A percentile compares a stretch with the other conserved stretches of the same genome.
These are phyloP conservation scores for Sambucus nigra DNA, from an alignment of 129 eudicot species.

Conservation along the genomic window DNA sequence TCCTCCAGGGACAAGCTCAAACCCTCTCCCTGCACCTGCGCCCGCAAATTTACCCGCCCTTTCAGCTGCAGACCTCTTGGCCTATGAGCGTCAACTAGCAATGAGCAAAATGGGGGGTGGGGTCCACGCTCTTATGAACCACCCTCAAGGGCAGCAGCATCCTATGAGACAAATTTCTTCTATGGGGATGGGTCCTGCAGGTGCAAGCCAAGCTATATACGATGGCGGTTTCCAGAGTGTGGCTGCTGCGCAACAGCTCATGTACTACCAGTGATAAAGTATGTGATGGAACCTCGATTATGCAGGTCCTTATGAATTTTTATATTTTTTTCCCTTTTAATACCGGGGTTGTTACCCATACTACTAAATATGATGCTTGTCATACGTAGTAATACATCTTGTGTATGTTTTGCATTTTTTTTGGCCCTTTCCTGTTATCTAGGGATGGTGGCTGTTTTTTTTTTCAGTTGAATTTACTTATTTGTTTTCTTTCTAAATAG, in stretches of 20 bases:
- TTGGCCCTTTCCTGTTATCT: background rate
- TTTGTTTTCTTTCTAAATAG: background rate
- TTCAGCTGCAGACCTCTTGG: slow-evolving; percentile 58
- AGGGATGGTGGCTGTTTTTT: slow-evolving; percentile 1
- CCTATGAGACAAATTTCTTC: slow-evolving; percentile 50
- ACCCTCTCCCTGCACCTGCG: slow-evolving; percentile 89
- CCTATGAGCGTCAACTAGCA: slow-evolving; percentile 72
- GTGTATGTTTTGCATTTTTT: background rate
- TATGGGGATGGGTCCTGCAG: slow-evolving; percentile 75
- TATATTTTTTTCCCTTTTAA: background rate
- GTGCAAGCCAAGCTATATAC: slow-evolving; percentile 86
- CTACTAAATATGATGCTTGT: background rate
- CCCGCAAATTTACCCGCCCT: slow-evolving; percentile 51
- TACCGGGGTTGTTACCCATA: background rate
- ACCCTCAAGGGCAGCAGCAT: slow-evolving; percentile 58
- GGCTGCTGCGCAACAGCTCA: slow-evolving; percentile 96
- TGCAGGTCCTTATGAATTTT: slow-evolving; percentile 25
- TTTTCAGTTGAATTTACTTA: background rate
- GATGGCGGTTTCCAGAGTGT: slow-evolving; percentile 84
- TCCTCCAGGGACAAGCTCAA: slow-evolving; percentile 80
- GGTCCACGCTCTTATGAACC: slow-evolving; percentile 55
- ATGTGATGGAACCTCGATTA: background rate
- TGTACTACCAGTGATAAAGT: slow-evolving; percentile 74
- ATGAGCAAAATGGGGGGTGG: slow-evolving; percentile 67
- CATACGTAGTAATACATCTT: slow-evolving; percentile 7